Evolutionary conservation across 352 stramenopile genomes (phyloP), one percentile per base, ranked within the genome.

Genomic region (Thalassiosira livingstoniorum): DNA sequence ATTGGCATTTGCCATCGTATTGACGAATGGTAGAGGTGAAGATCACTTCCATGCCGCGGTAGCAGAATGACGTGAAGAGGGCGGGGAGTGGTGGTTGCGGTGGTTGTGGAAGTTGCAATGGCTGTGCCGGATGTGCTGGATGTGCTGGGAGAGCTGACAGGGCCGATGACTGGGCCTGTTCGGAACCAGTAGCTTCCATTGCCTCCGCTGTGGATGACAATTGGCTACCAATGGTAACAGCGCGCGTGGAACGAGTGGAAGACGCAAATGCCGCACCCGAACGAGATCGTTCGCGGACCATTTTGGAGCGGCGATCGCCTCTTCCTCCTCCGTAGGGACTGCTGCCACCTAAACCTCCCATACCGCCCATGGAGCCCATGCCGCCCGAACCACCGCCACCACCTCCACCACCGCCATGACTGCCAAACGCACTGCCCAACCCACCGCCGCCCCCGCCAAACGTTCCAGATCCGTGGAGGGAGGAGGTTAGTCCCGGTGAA

Each of bases 21-120:
- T 58, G 47, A 10, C 47, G 47, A 58, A 58, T 58, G 21, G 27
- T n/a, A 7, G 47, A 15, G 2, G 75, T 71, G 73, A 94, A 91
- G 10, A 94, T 67, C 27, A 94, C 78, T 70, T 92, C 87, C 66
- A 91, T 83, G 3, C 90, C 88, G 35, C 66, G 43, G 64, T 93
- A 90, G 29, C 69, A 81, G 53, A 83, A 75, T 3, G 47, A 69
- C 4, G 80, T 72, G 54, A 87, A 87, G 18, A 87, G 15, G 39
- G 71, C 43, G 21, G 73, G 73, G 7, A 64, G 31, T 32, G 23
- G 25, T 39, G n/a, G 3, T n/a, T 31, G 32, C 55, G 15, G 32
- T 35, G 32, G 5, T 64, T 7, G 31, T 39, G 55, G 31, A 35
- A 64, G 55, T 64, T 34, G 32, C 25, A 4, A 39, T 35, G 25